phyloP scores from a whole-genome alignment of 179 eudicot species.

The Drosera spatulata region DNA sequence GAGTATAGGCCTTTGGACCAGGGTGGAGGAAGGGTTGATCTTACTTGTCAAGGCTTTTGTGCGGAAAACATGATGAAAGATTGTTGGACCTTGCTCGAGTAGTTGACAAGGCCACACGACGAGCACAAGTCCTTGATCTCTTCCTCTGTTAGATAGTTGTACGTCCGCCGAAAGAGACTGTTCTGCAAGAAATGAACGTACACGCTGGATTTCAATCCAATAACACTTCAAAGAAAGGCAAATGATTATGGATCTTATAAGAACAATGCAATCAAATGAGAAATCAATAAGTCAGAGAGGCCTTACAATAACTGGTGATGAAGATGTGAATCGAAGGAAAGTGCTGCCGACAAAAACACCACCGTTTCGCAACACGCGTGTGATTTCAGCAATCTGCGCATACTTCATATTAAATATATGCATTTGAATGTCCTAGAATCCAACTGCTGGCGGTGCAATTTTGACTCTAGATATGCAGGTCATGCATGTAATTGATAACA shows the following conservation, averaged over 20 bases:
- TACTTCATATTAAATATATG: neutral
- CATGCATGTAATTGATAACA: too few relatives aligned
- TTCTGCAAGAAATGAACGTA: too few relatives aligned
- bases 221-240: too few relatives aligned
- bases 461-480: too few relatives aligned
- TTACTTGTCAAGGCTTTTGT: conserved; percentile 55
- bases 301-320: conserved; percentile 59
- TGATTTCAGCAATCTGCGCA: conserved; percentile 80
- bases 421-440: too few relatives aligned
- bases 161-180: too few relatives aligned
- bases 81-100: conserved; percentile 47
- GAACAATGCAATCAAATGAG: too few relatives aligned
- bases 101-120: conserved; percentile 79
- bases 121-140: conserved; percentile 81
- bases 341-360: conserved; percentile 90
- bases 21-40: conserved; percentile 4
- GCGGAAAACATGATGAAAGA: conserved; percentile 93
- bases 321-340: conserved; percentile 61
- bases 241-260: too few relatives aligned
- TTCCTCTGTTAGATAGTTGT: conserved; percentile 30
- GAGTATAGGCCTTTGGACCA: conserved; percentile 15
- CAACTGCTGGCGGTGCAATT: too few relatives aligned
- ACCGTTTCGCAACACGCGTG: conserved; percentile 75
- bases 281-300: conserved; percentile 16
- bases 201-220: too few relatives aligned